phyloP scores from a whole-genome alignment of 257 asterid species.

The Solanum commersonii region DNA sequence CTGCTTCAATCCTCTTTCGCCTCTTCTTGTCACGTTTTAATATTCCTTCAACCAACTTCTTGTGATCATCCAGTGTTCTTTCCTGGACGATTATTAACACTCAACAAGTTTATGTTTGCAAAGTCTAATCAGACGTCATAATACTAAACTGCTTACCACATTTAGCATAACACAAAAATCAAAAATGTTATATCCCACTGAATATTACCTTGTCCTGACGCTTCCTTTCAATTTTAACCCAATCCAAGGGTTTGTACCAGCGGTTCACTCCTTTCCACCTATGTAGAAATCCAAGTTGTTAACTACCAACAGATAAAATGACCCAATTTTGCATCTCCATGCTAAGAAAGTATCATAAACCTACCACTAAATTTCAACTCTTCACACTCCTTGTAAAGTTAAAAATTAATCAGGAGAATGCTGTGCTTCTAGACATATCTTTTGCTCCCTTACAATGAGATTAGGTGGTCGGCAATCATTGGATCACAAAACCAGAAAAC shows the following conservation, averaged over 20 bases:
- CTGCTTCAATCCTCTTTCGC: slow-evolving; percentile 70
- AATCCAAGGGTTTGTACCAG: slow-evolving; percentile 46
- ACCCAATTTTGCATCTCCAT: background rate
- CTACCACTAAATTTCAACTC: background rate
- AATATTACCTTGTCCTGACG: slow-evolving; percentile 70
- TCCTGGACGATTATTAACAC: slow-evolving; percentile 31
- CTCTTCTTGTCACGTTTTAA: slow-evolving; percentile 57
- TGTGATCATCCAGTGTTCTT: slow-evolving; percentile 56
- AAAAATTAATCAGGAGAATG: background rate
- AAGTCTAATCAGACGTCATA: background rate
- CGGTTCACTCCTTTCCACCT: slow-evolving; percentile 84
- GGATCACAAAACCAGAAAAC: background rate
- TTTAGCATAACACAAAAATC: background rate
- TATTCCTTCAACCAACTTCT: slow-evolving; percentile 48
- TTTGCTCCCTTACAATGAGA: background rate
- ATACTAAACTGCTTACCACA: background rate
- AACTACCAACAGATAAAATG: background rate
- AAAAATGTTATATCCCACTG: background rate
- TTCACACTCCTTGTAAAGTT: background rate
- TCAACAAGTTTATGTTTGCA: background rate
- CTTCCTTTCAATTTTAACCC: slow-evolving; percentile 67
- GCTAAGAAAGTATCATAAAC: background rate
- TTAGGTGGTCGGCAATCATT: background rate
- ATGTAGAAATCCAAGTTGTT: background rate
- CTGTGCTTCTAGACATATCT: background rate